Base-by-base conservation (phyloP, 306 rosid genomes). In the Citrullus colocynthis region DNA sequence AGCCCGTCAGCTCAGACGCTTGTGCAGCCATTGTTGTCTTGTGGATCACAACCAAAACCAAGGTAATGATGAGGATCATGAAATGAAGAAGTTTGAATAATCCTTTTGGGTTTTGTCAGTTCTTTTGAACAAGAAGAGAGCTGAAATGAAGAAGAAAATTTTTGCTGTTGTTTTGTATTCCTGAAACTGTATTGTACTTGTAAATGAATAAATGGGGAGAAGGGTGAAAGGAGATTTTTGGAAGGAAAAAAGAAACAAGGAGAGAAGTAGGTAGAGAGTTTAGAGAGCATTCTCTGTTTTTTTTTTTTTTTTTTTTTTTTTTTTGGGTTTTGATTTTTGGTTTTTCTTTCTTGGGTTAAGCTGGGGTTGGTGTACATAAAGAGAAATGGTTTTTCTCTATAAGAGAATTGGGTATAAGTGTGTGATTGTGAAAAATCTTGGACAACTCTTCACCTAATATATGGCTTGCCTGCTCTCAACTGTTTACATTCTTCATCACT, bases 1-100 rank as follows among this genome's bases (percentile, higher is more conserved):
- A 95, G 97, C 78, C 92, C 96, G 55, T 89, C 96, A 6, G 83
- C 91, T 64, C 98, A 88, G 89, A 88, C 95, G 87, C 93, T 89
- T 79, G 81, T 90, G 55, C 97, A 91, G 79, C 97, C 98, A 48
- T 80, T 92, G 44, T 76, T 81, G 81, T 85, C 93, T 34, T 79
- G 56, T 59, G 79, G 90, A 58, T 88, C 93, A 69, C 96, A 88
- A 82, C 93, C 93, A n/a, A 92, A 82, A 83, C 96, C 93, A 32
- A 87, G 99, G 96, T 92, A 86, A 84, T 74, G 32, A 59, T 15
- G 49, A 63, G 4, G 9, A 54, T 15, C 1, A 51, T 13, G 56
- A 32, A 32, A 32, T 32, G 6, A 84, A 83, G 82, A 66, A 65
- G 79, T 81, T 81, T 71, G 48, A 75, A 78, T 83, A 75, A 78